phyloP scores from a whole-genome alignment of 2,329 filamentous ascomycete genomes.

The Phialocephala subalpina region DNA sequence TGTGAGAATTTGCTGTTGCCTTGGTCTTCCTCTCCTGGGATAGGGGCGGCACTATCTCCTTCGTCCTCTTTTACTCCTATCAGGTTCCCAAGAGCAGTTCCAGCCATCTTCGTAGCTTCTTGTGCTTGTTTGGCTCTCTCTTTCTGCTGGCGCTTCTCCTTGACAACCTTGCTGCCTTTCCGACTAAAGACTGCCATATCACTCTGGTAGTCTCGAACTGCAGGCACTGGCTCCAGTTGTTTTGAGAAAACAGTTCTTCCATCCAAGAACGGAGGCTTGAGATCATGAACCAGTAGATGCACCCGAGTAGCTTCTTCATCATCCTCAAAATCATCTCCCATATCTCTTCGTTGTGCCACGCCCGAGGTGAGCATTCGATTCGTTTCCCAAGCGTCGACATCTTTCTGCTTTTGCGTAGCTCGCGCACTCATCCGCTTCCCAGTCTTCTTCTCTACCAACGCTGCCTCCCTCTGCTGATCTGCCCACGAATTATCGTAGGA shows the following conservation, averaged over 20 bases:
- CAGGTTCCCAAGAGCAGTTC: constrained; percentile 90
- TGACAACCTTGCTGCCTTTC: constrained; percentile 93
- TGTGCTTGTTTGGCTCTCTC: constrained; percentile 95
- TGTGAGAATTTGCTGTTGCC: constrained; percentile 83
- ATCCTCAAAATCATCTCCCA: constrained; percentile 83
- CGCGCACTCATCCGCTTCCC: constrained; percentile 76
- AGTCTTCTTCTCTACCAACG: constrained; percentile 81
- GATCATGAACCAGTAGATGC: constrained; percentile 90
- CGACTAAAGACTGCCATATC: constrained; percentile 99
- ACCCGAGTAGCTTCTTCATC: constrained; percentile 91
- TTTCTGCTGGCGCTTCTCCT: constrained; percentile 88
- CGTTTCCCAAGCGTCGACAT: constrained; percentile 98
- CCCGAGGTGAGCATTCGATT: constrained; percentile 98
- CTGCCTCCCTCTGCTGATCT: constrained; percentile 74
- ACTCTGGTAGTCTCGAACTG: constrained; percentile 91
- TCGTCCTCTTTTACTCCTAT: constrained; percentile 96
- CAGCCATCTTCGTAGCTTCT: constrained; percentile 90
- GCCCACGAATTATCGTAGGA: constrained; percentile 77
- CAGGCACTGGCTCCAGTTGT: constrained; percentile 92
- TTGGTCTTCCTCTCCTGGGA: constrained; percentile 75
- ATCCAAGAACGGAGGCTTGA: constrained; percentile 93
- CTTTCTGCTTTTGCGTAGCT: constrained; percentile 85
- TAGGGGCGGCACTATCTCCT: constrained; percentile 86
- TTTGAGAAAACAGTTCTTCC: constrained; percentile 97
- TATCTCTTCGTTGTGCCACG: constrained; percentile 87